A percentile compares a stretch with the other conserved stretches of the same genome.
phyloP scores from a whole-genome alignment of 2,329 filamentous ascomycete species.

The Pestalotiopsis fici region DNA sequence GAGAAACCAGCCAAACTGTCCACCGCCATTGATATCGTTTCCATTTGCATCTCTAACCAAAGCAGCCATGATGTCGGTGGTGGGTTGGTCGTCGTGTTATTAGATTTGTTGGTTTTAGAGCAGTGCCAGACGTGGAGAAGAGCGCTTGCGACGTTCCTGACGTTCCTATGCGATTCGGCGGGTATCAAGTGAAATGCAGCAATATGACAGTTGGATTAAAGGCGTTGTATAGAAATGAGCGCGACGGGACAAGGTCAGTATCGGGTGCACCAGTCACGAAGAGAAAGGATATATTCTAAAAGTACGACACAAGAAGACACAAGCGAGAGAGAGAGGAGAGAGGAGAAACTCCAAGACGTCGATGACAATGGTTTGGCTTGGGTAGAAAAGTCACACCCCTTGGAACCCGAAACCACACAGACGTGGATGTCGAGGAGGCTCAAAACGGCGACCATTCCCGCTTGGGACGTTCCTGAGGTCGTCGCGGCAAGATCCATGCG shows the following conservation, averaged over 20 bases:
- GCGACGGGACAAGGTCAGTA: neutral
- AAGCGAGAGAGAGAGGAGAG: conserved; percentile 4
- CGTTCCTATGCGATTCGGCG: conserved; percentile 9
- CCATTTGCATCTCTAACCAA: neutral
- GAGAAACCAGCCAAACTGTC: conserved; percentile 58
- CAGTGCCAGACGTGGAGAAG: neutral
- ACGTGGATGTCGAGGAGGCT: conserved; percentile 21
- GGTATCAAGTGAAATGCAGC: conserved; percentile 8
- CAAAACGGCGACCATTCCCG: conserved; percentile 10
- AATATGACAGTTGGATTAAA: neutral
- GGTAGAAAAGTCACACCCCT: conserved; percentile 8
- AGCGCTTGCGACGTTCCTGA: conserved; percentile 14
- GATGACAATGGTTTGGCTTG: neutral
- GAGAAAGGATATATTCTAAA: neutral
- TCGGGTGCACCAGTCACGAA: conserved; percentile 8
- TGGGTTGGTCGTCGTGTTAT: neutral
- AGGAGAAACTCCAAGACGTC: conserved; percentile 10
- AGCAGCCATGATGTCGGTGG: conserved; percentile 9
- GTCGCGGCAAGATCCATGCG: conserved; percentile 22
- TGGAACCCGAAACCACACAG: conserved; percentile 26
- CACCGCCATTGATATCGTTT: conserved; percentile 34
- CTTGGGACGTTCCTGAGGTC: conserved; percentile 14
- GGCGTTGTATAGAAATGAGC: neutral
- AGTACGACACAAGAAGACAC: neutral
- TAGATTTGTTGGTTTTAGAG: neutral